phyloP scores from a whole-genome alignment of 2,329 filamentous ascomycete genomes.

The Keithomyces neogunnii region DNA sequence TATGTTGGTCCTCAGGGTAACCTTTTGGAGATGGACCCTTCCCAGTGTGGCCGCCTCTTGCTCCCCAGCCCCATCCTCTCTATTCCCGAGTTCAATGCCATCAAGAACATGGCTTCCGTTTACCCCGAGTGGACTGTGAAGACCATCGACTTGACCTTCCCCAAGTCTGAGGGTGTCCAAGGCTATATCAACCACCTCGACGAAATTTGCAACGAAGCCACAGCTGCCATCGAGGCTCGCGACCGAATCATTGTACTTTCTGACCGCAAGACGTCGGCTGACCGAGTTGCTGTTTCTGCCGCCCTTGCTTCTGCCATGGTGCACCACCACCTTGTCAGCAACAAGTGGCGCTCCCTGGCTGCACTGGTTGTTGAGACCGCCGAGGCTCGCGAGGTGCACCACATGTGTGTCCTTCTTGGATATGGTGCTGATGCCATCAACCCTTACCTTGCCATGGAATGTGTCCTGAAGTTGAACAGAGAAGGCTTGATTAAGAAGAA shows the following conservation, averaged over 20 bases:
- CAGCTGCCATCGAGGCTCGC: constrained; percentile 71
- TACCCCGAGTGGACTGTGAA: constrained; percentile 80
- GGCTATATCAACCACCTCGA: constrained; percentile 86
- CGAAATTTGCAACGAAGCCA: constrained; percentile 76
- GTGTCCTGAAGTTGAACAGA: constrained; percentile 91
- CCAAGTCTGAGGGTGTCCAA: constrained; percentile 71
- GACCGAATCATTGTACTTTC: constrained; percentile 85
- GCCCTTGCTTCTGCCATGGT: constrained; percentile 87
- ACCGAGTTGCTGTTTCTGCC: constrained; percentile 78
- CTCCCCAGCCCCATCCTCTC: constrained; percentile 84
- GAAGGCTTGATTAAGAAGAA: constrained; percentile 91
- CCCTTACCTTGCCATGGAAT: constrained; percentile 92
- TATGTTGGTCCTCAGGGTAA: constrained; percentile 96
- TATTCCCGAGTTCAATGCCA: constrained; percentile 80
- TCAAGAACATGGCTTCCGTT: constrained; percentile 67
- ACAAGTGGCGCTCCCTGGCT: constrained; percentile 88
- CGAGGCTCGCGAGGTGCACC: constrained; percentile 93
- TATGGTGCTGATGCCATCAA: constrained; percentile 93
- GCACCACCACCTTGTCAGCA: constrained; percentile 89
- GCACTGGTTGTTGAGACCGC: constrained; percentile 86
- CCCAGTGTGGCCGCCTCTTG: constrained; percentile 78
- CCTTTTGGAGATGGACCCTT: constrained; percentile 83
- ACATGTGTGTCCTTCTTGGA: constrained; percentile 96
- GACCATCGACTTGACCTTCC: constrained; percentile 87
- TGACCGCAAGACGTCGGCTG: constrained; percentile 74